Evolutionary conservation across 176 grass and related monocot genomes (phyloP), one percentile per base, ranked within the genome.

Genomic region (Aegilops speltoides): DNA sequence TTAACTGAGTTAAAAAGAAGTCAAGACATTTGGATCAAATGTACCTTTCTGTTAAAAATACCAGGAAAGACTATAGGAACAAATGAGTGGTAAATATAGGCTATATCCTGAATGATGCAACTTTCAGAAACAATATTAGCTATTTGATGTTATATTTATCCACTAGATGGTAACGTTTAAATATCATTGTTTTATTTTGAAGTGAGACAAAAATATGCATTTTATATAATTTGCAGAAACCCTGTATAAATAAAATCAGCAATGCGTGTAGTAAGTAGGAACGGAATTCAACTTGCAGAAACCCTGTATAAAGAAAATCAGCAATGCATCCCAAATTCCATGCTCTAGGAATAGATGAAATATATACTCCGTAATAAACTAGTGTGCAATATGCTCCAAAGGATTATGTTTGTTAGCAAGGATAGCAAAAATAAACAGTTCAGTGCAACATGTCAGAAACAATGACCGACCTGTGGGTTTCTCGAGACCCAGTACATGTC

Each of bases 401-500:
- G 13, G 3, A 73, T 16, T 46, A 13, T 45, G n/a, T 73, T 73
- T 46, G 12, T 15, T 10, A 3, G 7, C 41, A 76, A 50, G 73
- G 24, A 50, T 76, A 76, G 43, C 73, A 19, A 52, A 76, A 76
- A 7, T 76, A 25, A 76, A 50, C 26, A 50, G 8, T 52, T 76
- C 13, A 76, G 43, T 19, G 43, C 43, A 76, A 29, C 23, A 50
- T 50, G 7, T 62, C 34, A 38, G 37, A 43, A 38, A 74, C 16
- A 84, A 11, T 43, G 10, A 76, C 62, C 7, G 19, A 89, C 94
- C 94, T 89, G 68, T 41, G 83, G 81, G 72, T 93, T 95, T 83
- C 77, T 82, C 14, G 91, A 95, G 23, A 95, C 81, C 91, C 91
- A 95, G n/a, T 88, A 95, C n/a, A 89, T 76, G 83, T 95, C 91